These are phyloP conservation scores for Pythium rishiriense DNA, from an alignment of 352 stramenopile species.

Conservation along the genomic window DNA sequence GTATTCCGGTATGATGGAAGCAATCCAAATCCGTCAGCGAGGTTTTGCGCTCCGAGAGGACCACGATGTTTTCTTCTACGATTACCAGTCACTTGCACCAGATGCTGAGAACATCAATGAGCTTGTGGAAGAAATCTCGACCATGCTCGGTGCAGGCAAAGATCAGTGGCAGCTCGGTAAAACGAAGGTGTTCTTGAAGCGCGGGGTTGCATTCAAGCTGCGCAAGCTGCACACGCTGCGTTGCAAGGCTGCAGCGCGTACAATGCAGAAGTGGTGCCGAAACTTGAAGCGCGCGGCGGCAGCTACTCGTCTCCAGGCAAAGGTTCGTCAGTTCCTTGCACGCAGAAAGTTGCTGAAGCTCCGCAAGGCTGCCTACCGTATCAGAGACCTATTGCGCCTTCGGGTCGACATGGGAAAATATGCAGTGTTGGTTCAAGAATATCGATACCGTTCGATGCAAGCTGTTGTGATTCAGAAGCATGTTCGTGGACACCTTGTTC, in stretches of 20 bases:
- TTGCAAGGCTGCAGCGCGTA: constrained; percentile 78
- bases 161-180: constrained; percentile 89
- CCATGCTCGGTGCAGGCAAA: constrained; percentile 83
- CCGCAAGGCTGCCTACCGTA: constrained; percentile 55
- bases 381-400: constrained; percentile 60
- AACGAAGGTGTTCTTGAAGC: constrained; percentile 88
- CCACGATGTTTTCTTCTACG: constrained; percentile 91
- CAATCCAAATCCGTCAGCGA: constrained; percentile 88
- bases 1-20: constrained; percentile 92
- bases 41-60: constrained; percentile 88
- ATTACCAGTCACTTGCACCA: constrained; percentile 86
- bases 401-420: constrained; percentile 72
- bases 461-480: constrained; percentile 78
- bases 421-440: constrained; percentile 43
- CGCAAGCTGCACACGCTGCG: constrained; percentile 80
- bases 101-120: constrained; percentile 83
- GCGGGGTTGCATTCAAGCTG: constrained; percentile 77
- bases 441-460: constrained; percentile 49
- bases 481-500: constrained; percentile 65
- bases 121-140: constrained; percentile 82
- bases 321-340: constrained; percentile 66
- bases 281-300: constrained; percentile 63
- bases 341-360: constrained; percentile 51
- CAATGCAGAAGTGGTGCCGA: constrained; percentile 82
- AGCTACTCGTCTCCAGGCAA: constrained; percentile 71